Evolutionary conservation across 306 rosid species (phyloP), one percentile per base, ranked within the genome.

Genomic region (Vicia faba): DNA sequence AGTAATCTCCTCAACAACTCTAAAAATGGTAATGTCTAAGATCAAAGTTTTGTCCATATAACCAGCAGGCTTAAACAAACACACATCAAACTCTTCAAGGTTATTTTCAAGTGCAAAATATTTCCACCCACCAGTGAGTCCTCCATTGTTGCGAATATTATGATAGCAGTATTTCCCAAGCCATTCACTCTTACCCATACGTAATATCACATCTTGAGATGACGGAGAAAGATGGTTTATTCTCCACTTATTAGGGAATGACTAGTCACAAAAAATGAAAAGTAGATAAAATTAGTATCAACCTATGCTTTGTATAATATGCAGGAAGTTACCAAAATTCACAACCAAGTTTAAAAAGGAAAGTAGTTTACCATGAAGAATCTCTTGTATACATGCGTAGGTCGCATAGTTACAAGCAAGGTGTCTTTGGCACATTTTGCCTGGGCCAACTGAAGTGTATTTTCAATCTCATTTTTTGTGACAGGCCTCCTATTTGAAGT

Each of bases 111-210:
- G 10, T 0, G 82, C 67, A 65, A 87, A 89, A 51, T 64, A 68
- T 45, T 83, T 87, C 93, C 96, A 89, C 13, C 96, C 93, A 44
- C 84, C 78, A 8, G 82, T 33, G 18, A 89, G 69, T 16, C 89
- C 96, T 31, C 93, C 84, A 3, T 10, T 73, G 4, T 19, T 43
- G 9, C 91, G 87, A 28, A 1, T 8, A 11, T 4, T 19, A 36
- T 70, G 62, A 25, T 3, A 81, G 69, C 39, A 68, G 70, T 75
- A 87, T 69, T 46, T 83, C 18, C 82, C 66, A 29, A 18, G 50
- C 89, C 93, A 89, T 55, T 71, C 82, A 3, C 18, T 58, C 50
- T 44, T 55, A 4, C 74, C 87, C 19, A 28, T 5, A 7, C 91
- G 86, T 14, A 89, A 51, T 68, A 76, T 68, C 20, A 85, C 46